These are phyloP conservation scores for Exserohilum turcica DNA, from an alignment of 2,329 filamentous ascomycete genomes.

Conservation along the genomic window DNA sequence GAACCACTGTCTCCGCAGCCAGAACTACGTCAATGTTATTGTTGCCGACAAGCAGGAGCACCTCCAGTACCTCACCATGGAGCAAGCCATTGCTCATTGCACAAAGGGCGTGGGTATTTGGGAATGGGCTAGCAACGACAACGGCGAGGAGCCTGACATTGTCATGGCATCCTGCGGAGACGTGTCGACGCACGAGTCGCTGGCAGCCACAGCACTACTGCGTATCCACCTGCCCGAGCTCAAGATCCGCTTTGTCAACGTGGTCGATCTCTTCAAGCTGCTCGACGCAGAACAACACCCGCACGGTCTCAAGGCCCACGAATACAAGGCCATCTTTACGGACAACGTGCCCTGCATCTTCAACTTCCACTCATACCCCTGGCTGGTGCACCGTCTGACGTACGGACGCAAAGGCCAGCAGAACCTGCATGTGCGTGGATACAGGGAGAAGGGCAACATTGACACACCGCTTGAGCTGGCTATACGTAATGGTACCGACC, in stretches of 20 bases:
- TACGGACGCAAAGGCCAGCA: slow-evolving; percentile 73
- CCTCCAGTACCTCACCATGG: slow-evolving; percentile 75
- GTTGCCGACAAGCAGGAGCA: slow-evolving; percentile 82
- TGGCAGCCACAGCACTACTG: slow-evolving; percentile 75
- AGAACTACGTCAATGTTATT: slow-evolving; percentile 81
- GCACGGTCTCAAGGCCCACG: slow-evolving; percentile 64
- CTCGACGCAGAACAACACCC: slow-evolving; percentile 73
- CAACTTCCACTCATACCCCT: slow-evolving; percentile 85
- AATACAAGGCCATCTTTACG: slow-evolving; percentile 75
- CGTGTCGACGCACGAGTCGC: slow-evolving; percentile 72
- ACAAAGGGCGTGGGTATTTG: slow-evolving; percentile 80
- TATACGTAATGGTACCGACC: slow-evolving; percentile 76
- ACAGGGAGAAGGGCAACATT: slow-evolving; percentile 84
- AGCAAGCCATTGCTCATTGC: slow-evolving; percentile 74
- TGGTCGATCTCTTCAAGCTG: slow-evolving; percentile 80
- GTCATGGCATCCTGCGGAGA: slow-evolving; percentile 80
- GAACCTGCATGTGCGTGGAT: slow-evolving; percentile 76
- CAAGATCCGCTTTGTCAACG: slow-evolving; percentile 79
- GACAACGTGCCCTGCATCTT: slow-evolving; percentile 74
- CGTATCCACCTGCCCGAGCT: slow-evolving; percentile 72
- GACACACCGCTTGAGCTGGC: slow-evolving; percentile 80
- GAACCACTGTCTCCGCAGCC: slow-evolving; percentile 74
- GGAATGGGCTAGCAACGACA: slow-evolving; percentile 76
- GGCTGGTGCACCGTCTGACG: slow-evolving; percentile 76
- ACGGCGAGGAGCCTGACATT: slow-evolving; percentile 70